phyloP scores from a whole-genome alignment of 768 basidiomycete genomes.

The Leucosporidium creatinivorum region DNA sequence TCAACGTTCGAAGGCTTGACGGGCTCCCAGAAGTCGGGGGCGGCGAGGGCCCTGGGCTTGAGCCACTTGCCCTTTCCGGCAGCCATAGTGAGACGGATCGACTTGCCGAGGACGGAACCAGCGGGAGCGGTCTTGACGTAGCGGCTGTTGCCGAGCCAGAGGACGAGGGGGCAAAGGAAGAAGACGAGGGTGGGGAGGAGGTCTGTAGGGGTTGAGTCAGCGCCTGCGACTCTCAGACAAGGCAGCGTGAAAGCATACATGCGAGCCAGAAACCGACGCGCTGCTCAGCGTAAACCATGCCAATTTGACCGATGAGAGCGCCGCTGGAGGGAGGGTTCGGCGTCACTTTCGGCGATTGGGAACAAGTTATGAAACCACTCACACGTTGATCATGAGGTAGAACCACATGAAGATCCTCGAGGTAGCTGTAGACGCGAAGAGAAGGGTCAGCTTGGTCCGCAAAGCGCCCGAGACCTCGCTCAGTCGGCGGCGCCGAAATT shows the following conservation, averaged over 20 bases:
- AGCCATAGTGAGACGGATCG: conserved; percentile 8
- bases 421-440: conserved; percentile 41
- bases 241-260: neutral
- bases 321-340: conserved; percentile 68
- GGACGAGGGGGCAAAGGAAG: conserved; percentile 19
- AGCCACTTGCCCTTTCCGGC: conserved; percentile 16
- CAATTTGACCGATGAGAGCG: conserved; percentile 59
- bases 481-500: too few relatives aligned
- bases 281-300: conserved; percentile 36
- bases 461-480: too few relatives aligned
- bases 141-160: conserved; percentile 33
- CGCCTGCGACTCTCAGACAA: too few relatives aligned
- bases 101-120: conserved; percentile 27
- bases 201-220: too few relatives aligned
- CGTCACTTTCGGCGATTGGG: conserved; percentile 36
- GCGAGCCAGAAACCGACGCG: conserved; percentile 41
- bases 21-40: conserved; percentile 35
- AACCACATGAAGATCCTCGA: conserved; percentile 58
- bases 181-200: neutral
- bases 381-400: neutral
- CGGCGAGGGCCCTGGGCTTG: conserved; percentile 9
- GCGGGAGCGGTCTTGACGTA: conserved; percentile 25
- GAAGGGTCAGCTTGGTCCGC: too few relatives aligned
- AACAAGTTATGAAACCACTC: neutral
- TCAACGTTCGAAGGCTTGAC: conserved; percentile 32